A percentile compares a stretch with the other conserved stretches of the same genome.
Evolutionary conservation across 768 basidiomycete species (phyloP).

Genomic region (Epithele typhae): DNA sequence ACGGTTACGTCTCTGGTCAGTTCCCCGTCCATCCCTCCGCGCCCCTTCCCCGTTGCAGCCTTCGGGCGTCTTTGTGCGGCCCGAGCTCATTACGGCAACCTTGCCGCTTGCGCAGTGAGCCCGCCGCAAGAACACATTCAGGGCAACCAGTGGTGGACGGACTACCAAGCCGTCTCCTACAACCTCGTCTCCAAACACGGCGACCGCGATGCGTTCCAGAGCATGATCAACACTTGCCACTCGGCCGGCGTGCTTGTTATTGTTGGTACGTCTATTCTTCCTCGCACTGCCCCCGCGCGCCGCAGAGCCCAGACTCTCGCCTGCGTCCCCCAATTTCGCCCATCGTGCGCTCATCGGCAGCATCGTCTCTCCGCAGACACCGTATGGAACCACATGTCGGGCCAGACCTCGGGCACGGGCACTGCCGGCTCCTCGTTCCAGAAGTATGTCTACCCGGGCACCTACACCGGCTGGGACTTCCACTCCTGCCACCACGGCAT

Average conservation of each 20-base stretch:
- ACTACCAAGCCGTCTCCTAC: conserved; percentile 68
- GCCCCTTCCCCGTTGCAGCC: not conserved
- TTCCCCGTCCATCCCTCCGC: not conserved
- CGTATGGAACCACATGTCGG: conserved; percentile 67
- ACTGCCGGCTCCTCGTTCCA: conserved; percentile 47
- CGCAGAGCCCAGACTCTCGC: too few relatives aligned
- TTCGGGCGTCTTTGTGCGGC: not conserved
- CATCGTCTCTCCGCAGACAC: too few relatives aligned
- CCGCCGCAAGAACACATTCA: conserved; percentile 55
- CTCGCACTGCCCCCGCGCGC: too few relatives aligned
- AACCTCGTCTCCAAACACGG: conserved; percentile 63
- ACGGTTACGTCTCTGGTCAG: conserved; percentile 64
- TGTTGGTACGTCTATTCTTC: conserved; percentile 27
- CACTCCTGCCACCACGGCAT: conserved; percentile 48
- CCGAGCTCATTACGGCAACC: not conserved
- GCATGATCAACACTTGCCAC: conserved; percentile 37
- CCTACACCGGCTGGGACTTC: conserved; percentile 39
- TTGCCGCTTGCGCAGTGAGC: too few relatives aligned
- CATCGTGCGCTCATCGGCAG: too few relatives aligned
- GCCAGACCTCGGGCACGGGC: conserved; percentile 42
- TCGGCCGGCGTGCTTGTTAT: conserved; percentile 36
- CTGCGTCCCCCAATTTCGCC: too few relatives aligned
- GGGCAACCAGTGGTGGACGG: conserved; percentile 70
- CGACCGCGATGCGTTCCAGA: conserved; percentile 43
- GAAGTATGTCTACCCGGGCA: conserved; percentile 39